Conservation (phyloP, 148 eudicot genomes). For the Silene conica region DNA sequence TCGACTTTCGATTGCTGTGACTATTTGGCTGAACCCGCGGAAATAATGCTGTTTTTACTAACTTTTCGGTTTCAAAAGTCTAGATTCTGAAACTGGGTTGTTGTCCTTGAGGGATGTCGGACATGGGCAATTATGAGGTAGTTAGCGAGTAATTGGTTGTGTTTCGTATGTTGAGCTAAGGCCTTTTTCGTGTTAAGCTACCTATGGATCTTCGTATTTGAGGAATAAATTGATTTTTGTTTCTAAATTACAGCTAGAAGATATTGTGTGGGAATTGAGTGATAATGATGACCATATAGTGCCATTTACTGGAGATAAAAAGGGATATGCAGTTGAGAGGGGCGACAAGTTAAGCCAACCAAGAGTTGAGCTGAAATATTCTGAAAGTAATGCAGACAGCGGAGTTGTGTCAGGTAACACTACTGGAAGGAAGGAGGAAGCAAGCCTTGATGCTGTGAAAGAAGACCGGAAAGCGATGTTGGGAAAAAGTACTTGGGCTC, state of each 20-base stretch:
- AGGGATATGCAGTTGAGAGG: conserved; percentile 28
- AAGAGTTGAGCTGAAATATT: conserved; percentile 26
- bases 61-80: conserved; percentile 36
- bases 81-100: conserved; percentile 41
- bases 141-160: too few relatives aligned
- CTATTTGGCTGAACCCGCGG: conserved; percentile 24
- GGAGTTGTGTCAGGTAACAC: conserved; percentile 20
- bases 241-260: conserved; percentile 60
- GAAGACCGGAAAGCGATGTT: conserved; percentile 37
- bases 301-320: conserved; percentile 13
- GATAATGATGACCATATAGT: conserved; percentile 44
- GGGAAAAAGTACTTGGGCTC: conserved; percentile 43
- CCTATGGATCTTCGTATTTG: background rate
- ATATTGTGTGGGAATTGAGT: conserved; percentile 64
- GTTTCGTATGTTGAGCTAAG: background rate
- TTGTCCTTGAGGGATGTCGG: conserved; percentile 49
- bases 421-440: conserved; percentile 34
- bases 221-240: background rate
- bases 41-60: conserved; percentile 28
- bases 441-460: conserved; percentile 23
- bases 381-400: conserved; percentile 1
- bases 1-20: conserved; percentile 21
- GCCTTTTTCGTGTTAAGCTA: conserved; percentile 2
- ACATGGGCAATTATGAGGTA: conserved; percentile 65
- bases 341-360: conserved; percentile 37